Evolutionary conservation across 257 asterid genomes (phyloP), one percentile per base, ranked within the genome.

Genomic region (Solanum pinnatisectum): DNA sequence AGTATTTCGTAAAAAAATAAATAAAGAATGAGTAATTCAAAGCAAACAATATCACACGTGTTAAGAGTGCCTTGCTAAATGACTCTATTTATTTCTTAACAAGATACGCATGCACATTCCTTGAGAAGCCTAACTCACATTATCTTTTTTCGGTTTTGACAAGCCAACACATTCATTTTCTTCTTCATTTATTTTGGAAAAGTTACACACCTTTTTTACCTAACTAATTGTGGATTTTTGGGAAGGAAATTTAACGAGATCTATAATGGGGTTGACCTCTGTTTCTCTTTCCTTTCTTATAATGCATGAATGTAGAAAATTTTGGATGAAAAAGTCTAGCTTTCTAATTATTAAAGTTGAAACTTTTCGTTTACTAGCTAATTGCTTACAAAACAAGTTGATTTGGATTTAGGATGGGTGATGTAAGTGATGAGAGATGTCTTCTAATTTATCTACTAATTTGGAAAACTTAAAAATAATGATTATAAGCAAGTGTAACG

Each of bases 121-220:
- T 25, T 44, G 16, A 79, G 65, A 44, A 79, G 65, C 84, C 84
- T 42, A 42, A 79, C 84, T 79, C 84, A 79, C 84, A 8, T 40
- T 25, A 18, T 52, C n/a, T 25, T 40, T 1, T 73, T 44, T 32
- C 8, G 65, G 65, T 79, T 79, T 79, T 79, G 84, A 79, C 84
- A 14, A 79, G 39, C 25, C 84, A 44, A 25, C 65, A 44, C 39
- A 10, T 42, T 79, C 25, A 8, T 40, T 39, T 78, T 77, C 59
- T 39, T 77, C 35, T 40, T 40, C 36, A 40, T 77, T 52, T 52
- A 52, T 6, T 16, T 77, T 40, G 84, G 60, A 77, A 77, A 77
- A 77, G 60, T 23, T 42, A 79, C 18, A 25, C 18, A 44, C 14
- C 65, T 15, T 42, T 78, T 78, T 79, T 40, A 40, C 84, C 65